phyloP scores from a whole-genome alignment of 176 grass and related monocot genomes.

The Hordeum marinum region DNA sequence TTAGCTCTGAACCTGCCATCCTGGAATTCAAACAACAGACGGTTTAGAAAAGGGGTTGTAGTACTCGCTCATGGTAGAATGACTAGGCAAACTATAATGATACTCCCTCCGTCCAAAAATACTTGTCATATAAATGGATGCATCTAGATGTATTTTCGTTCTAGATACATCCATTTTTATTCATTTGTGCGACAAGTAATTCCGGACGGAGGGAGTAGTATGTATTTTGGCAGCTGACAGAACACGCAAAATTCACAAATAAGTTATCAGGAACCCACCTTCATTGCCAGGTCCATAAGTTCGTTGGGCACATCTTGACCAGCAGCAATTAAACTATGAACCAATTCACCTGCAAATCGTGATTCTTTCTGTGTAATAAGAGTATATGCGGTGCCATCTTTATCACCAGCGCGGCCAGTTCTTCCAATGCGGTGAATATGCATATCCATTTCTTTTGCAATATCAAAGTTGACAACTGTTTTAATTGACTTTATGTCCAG shows the following conservation, averaged over 20 bases:
- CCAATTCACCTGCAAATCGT: constrained; percentile 89
- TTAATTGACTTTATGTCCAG: constrained; percentile 99
- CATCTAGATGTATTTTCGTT: no score
- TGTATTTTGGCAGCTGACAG: neutral
- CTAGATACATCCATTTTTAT: no score
- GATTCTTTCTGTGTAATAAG: constrained; percentile 88
- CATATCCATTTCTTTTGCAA: constrained; percentile 98
- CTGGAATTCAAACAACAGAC: constrained; percentile 46
- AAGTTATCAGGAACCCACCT: constrained; percentile 55
- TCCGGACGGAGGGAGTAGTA: no score
- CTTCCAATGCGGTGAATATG: constrained; percentile 96
- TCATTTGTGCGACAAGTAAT: no score
- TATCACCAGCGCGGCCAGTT: constrained; percentile 96
- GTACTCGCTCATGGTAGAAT: neutral
- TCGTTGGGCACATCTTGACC: constrained; percentile 80
- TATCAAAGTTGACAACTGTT: constrained; percentile 96
- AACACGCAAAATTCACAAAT: neutral
- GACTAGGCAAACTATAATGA: neutral
- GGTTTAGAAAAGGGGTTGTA: neutral
- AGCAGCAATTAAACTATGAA: constrained; percentile 82
- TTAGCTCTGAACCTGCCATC: constrained; percentile 89
- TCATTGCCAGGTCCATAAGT: constrained; percentile 97
- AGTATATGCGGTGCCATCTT: constrained; percentile 93
- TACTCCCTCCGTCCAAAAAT: no score
- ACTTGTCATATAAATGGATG: no score